Evolutionary conservation across 441 rosid genomes (phyloP).

Genomic region (Hypseocharis bilobata): DNA sequence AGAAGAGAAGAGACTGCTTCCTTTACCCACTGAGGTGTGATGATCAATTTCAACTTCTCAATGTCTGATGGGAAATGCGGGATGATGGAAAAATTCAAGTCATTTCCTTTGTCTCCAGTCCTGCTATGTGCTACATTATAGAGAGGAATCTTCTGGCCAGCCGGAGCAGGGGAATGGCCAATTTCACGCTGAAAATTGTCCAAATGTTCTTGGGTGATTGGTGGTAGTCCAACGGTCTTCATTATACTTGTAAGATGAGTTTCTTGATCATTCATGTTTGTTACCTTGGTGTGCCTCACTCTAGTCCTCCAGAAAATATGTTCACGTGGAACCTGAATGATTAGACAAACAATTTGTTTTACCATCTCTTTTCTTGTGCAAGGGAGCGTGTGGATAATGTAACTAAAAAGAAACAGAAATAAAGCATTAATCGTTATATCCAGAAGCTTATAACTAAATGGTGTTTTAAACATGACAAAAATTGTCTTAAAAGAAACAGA

Average conservation of each 20-base stretch:
- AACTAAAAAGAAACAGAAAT: too few relatives aligned
- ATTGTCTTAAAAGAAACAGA: neutral
- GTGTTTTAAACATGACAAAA: neutral
- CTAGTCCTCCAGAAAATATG: constrained; percentile 54
- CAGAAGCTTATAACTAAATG: neutral
- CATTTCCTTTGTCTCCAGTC: constrained; percentile 84
- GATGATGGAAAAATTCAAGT: constrained; percentile 69
- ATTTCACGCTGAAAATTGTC: constrained; percentile 9
- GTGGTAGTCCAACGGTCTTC: constrained; percentile 17
- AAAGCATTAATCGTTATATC: neutral
- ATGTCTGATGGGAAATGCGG: constrained; percentile 56
- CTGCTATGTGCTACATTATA: constrained; percentile 65
- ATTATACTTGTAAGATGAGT: constrained; percentile 12
- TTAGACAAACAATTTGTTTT: constrained; percentile 12
- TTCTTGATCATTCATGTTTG: constrained; percentile 18
- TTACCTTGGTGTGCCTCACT: constrained; percentile 24
- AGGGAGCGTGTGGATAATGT: too few relatives aligned
- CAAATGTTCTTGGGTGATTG: constrained; percentile 7
- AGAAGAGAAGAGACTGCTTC: constrained; percentile 44
- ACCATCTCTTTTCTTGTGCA: too few relatives aligned
- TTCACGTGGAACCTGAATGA: constrained; percentile 50
- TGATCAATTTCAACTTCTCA: constrained; percentile 46
- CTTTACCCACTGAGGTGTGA: constrained; percentile 68
- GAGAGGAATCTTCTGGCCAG: constrained; percentile 50
- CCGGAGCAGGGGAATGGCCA: constrained; percentile 39